Evolutionary conservation across 768 basidiomycete species (phyloP), one percentile per base, ranked within the genome.

Genomic region (Boletus coccyginus): DNA sequence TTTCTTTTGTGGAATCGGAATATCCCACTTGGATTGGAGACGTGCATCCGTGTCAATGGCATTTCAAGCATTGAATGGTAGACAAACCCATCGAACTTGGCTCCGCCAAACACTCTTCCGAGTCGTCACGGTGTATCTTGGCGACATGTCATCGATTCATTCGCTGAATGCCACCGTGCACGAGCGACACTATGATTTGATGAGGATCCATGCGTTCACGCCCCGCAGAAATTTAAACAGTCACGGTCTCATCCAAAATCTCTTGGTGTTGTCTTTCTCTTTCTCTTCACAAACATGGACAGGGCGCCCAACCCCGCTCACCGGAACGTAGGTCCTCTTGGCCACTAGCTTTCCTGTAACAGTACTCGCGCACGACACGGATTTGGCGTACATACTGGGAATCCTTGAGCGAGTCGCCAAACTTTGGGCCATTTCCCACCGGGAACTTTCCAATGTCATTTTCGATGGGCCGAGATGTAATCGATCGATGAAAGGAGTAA

Each of bases 401-500:
- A 9, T 53, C 67, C 56, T 74, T 71, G 39, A 86, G 67, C 7
- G 63, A 67, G 40, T 79, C 73, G 35, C 75, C 72, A 1, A 77
- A 66, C 62, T 74, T 77, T 40, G 66, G 69, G 1, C 82, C 84
- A 19, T 77, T 72, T 8, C 80, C 84, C 33, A 66, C 73, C 17
- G 75, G 73, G 59, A 71, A 86, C 39, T 69, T 72, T 0, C 84
- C 84, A 75, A 21, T 21, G 21, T 21, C 21, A 21, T 21, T 64
- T n/a, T 73, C 70, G 32, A 81, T 62, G 32, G 21, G 21, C 5
- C 27, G 1, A 81, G 56, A 35, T 78, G 74, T 32, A 78, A 58
- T 12, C 85, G 74, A 7, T 76, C 81, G 27, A 87, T 64, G 75
- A 84, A 83, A 4, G 86, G 86, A 9, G 77, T 74, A 31, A 86